Conservation (phyloP, 2,329 filamentous ascomycete species). For the Trichoderma sp. region DNA sequence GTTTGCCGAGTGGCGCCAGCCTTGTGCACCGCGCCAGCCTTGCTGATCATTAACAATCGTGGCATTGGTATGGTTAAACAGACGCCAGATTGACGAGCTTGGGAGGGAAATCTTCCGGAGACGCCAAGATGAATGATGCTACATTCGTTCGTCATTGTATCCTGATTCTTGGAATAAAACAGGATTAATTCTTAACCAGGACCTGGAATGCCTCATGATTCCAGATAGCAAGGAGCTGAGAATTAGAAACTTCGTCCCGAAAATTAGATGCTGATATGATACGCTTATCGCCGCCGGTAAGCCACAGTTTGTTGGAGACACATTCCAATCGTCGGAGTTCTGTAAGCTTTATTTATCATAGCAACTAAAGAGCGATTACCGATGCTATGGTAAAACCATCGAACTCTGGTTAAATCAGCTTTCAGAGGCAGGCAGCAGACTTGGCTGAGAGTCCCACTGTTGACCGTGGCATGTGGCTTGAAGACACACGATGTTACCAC, state of each 20-base stretch:
- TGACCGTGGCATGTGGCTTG: neutral
- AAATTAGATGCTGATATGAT: neutral
- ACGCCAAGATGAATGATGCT: neutral
- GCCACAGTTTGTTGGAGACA: neutral
- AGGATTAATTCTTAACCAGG: neutral
- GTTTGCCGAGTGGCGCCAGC: constrained; percentile 6
- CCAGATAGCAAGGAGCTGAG: neutral
- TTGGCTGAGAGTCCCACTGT: neutral
- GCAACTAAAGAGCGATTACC: neutral
- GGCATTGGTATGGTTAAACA: neutral
- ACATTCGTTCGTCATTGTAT: neutral
- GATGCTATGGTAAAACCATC: neutral
- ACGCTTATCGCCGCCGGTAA: neutral
- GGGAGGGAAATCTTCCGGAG: neutral
- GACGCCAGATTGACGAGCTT: neutral
- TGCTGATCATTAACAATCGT: neutral
- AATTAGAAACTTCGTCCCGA: neutral
- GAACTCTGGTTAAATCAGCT: neutral
- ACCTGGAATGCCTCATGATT: neutral
- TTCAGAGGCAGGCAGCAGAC: neutral
- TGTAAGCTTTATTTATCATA: neutral
- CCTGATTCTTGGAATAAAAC: neutral
- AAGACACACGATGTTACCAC: neutral
- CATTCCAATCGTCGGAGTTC: neutral
- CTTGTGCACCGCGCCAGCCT: neutral